Evolutionary conservation across 2,329 filamentous ascomycete genomes (phyloP), one percentile per base, ranked within the genome.

Genomic region (Sporothrix protearum): DNA sequence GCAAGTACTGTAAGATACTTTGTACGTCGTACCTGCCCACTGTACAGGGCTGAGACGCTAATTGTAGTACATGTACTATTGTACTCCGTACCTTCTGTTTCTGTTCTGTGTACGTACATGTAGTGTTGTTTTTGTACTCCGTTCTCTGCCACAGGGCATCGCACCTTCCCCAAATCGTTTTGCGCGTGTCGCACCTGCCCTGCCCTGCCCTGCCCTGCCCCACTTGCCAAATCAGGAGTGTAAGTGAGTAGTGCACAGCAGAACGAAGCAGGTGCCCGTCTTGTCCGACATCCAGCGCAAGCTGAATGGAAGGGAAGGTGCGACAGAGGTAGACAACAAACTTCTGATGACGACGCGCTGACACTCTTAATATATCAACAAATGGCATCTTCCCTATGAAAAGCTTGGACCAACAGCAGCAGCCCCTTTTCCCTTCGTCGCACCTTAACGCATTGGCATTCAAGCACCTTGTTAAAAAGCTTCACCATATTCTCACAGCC

Each of bases 201-300:
- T 36, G 33, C 33, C 33, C 3, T 36, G 33, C 14, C 4, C 57
- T 59, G 55, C 19, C 30, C n/a, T 69, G 51, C 67, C 67, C 67
- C 67, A 69, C 67, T 47, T 69, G 67, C 67, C 67, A 28, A 47
- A 59, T 57, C n/a, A 45, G 51, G 67, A 57, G 66, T 55, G 66
- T 55, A 68, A 67, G 64, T 67, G 64, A 67, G 42, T n/a, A n/a
- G n/a, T n/a, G n/a, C n/a, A n/a, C n/a, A 42, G 39, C 9, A 42
- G 9, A 42, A 2, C 10, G 36, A 33, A 67, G 42, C 39, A 30
- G 28, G 25, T 4, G 63, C 30, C 42, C 16, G 39, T 67, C 47
- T n/a, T 25, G 66, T 55, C 22, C 3, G 25, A 53, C 47, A 49
- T 1, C 16, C 25, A 22, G 28, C 9, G 14, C 16, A 61, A 61